A percentile compares a stretch with the other conserved stretches of the same genome.
These are phyloP conservation scores for Tylopilus sp. DNA, from an alignment of 768 basidiomycete species.

Conservation along the genomic window DNA sequence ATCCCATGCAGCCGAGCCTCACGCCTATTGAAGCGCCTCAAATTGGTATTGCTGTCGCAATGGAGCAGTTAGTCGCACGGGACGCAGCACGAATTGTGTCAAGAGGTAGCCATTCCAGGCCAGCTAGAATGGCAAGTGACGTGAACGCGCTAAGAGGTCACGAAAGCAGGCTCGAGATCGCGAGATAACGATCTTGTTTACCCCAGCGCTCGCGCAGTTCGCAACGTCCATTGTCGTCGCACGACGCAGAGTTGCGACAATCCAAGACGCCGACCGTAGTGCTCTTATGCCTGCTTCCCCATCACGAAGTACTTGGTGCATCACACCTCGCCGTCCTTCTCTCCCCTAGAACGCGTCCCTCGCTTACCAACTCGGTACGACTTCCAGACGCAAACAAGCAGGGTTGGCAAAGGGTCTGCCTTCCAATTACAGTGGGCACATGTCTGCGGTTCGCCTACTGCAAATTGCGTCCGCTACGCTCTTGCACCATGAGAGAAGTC, in stretches of 20 bases:
- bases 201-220: background rate
- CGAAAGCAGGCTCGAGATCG: constrained; percentile 24
- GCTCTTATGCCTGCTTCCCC: constrained; percentile 4
- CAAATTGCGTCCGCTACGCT: constrained; percentile 26
- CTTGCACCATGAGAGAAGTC: constrained; percentile 20
- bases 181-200: constrained; percentile 28
- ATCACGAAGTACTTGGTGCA: constrained; percentile 23
- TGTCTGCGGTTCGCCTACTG: constrained; percentile 28
- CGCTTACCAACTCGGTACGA: constrained; percentile 14
- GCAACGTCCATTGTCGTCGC: constrained; percentile 11
- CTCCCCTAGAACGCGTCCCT: constrained; percentile 3
- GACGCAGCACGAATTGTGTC: constrained; percentile 9
- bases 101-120: background rate
- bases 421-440: constrained; percentile 20
- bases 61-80: background rate
- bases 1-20: background rate
- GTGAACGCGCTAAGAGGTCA: constrained; percentile 22
- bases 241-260: constrained; percentile 17
- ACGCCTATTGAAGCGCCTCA: background rate
- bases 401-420: constrained; percentile 24
- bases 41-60: background rate
- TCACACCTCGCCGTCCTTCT: constrained; percentile 19
- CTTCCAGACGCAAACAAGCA: constrained; percentile 18
- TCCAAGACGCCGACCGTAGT: constrained; percentile 20
- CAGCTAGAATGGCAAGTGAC: constrained; percentile 22